Conservation (phyloP, 495 filamentous ascomycete genomes). For the Penicillium robsamsonii region DNA sequence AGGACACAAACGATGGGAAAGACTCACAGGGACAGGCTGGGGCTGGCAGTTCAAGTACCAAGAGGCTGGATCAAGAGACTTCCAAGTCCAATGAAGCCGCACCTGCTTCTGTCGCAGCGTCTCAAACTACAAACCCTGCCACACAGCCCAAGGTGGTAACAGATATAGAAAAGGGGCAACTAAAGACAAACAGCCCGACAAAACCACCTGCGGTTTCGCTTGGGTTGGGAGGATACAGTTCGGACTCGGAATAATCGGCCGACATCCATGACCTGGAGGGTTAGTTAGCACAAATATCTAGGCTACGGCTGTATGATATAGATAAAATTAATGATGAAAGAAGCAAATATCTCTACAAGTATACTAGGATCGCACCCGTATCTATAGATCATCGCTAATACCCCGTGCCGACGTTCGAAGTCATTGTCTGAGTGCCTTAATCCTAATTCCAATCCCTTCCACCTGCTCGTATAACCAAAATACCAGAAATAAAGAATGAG, state of each 20-base stretch:
- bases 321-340: neutral
- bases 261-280: neutral
- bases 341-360: neutral
- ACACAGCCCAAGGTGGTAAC: conserved; percentile 7
- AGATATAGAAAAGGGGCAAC: neutral
- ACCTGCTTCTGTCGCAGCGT: neutral
- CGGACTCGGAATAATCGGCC: conserved; percentile 41
- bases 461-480: too few relatives aligned
- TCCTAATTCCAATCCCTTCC: too few relatives aligned
- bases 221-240: conserved; percentile 44
- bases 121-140: neutral
- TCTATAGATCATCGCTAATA: neutral
- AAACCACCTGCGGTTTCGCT: conserved; percentile 23
- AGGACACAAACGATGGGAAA: conserved; percentile 15
- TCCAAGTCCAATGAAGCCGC: neutral
- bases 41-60: neutral
- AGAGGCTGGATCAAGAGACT: neutral
- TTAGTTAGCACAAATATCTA: neutral
- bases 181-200: conserved; percentile 6
- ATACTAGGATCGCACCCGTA: neutral
- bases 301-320: neutral
- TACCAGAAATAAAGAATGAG: too few relatives aligned
- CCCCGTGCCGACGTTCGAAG: neutral
- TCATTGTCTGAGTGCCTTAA: neutral
- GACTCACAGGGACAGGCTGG: conserved; percentile 10